A percentile compares a stretch with the other conserved stretches of the same genome.
These are phyloP conservation scores for Taphrina sp. DNA, from an alignment of 1,139 yeast genomes.

Conservation along the genomic window DNA sequence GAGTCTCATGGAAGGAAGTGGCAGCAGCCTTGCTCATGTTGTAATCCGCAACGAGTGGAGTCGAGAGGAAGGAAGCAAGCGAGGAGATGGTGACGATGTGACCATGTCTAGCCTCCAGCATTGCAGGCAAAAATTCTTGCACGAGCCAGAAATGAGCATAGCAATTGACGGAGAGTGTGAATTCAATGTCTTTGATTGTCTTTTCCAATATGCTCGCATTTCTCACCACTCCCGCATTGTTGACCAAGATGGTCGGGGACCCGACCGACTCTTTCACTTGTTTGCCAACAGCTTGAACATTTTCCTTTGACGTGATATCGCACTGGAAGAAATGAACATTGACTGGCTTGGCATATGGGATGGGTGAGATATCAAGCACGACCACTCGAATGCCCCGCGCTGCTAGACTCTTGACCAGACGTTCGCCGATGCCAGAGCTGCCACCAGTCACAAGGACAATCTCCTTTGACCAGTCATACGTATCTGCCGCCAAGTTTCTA, in stretches of 20 bases:
- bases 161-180: conserved; percentile 56
- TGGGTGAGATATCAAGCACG: conserved; percentile 51
- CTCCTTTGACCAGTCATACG: conserved; percentile 43
- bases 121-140: conserved; percentile 48
- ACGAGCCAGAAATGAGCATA: conserved; percentile 57
- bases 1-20: conserved; percentile 13
- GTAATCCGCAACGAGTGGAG: conserved; percentile 53
- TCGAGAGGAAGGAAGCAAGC: conserved; percentile 68
- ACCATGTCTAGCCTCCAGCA: conserved; percentile 43
- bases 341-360: conserved; percentile 43
- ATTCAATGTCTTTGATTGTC: conserved; percentile 40
- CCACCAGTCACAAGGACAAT: conserved; percentile 74
- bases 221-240: conserved; percentile 74
- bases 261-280: conserved; percentile 44
- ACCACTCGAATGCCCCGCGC: conserved; percentile 43
- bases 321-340: conserved; percentile 48
- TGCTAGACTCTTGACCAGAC: conserved; percentile 30
- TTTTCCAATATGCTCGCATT: conserved; percentile 49
- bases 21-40: conserved; percentile 28
- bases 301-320: conserved; percentile 51
- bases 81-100: conserved; percentile 67
- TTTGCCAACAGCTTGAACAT: conserved; percentile 44
- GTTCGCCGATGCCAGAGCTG: conserved; percentile 58
- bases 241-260: conserved; percentile 56
- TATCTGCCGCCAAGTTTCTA: conserved; percentile 5